phyloP scores from a whole-genome alignment of 2,329 filamentous ascomycete genomes.

The Aspergillus ruber region DNA sequence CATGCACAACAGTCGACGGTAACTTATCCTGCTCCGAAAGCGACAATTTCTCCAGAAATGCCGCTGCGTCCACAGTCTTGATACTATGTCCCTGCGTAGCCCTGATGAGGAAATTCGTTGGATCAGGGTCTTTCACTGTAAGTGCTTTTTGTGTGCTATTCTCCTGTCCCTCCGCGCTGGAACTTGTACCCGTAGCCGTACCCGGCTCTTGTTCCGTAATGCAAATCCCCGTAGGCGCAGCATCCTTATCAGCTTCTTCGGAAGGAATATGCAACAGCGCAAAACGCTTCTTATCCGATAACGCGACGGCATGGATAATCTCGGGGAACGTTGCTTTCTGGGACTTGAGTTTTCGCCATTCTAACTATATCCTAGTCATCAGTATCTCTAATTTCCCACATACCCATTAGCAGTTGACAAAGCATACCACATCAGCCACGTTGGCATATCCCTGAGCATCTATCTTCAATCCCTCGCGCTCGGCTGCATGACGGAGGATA shows the following conservation, averaged over 20 bases:
- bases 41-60: conserved; percentile 63
- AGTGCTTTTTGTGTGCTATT: conserved; percentile 31
- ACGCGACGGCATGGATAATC: conserved; percentile 60
- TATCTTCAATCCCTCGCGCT: conserved; percentile 53
- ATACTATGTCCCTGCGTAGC: conserved; percentile 95
- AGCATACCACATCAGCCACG: conserved; percentile 51
- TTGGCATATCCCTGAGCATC: conserved; percentile 55
- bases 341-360: conserved; percentile 56
- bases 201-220: neutral
- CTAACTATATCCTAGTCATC: conserved; percentile 38
- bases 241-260: conserved; percentile 5
- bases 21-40: conserved; percentile 46
- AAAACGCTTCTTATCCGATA: conserved; percentile 89
- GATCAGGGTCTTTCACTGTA: conserved; percentile 39
- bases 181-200: neutral
- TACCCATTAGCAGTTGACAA: neutral
- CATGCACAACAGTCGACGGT: conserved; percentile 69
- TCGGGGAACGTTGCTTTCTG: conserved; percentile 71
- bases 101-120: conserved; percentile 74
- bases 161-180: conserved; percentile 17
- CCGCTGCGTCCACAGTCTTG: conserved; percentile 60
- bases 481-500: conserved; percentile 56
- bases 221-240: neutral
- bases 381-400: conserved; percentile 1
- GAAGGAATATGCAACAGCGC: conserved; percentile 56